phyloP scores from a whole-genome alignment of 2,329 filamentous ascomycete species.

The Pseudogymnoascus sp. region DNA sequence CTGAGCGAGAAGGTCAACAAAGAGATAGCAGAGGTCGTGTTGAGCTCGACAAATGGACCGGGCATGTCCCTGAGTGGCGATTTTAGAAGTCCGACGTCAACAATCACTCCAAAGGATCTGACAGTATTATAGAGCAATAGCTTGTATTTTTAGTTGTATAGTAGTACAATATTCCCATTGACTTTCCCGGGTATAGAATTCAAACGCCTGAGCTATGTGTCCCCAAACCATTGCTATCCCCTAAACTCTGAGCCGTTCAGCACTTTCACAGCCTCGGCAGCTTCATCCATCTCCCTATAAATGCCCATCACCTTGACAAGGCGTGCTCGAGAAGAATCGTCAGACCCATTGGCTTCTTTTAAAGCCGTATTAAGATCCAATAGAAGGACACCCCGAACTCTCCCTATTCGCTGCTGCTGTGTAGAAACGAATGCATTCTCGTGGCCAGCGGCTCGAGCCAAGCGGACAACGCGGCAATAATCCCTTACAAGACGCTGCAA shows the following conservation, averaged over 20 bases:
- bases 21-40: slow-evolving; percentile 66
- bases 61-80: slow-evolving; percentile 81
- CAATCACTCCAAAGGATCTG: slow-evolving; percentile 45
- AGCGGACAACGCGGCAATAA: slow-evolving; percentile 47
- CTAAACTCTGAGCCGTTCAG: slow-evolving; percentile 24
- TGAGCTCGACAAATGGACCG: slow-evolving; percentile 81
- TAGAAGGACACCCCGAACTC: slow-evolving; percentile 54
- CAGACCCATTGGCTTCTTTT: slow-evolving; percentile 43
- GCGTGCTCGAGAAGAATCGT: slow-evolving; percentile 33
- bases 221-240: slow-evolving; percentile 21
- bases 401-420: slow-evolving; percentile 47
- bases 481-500: slow-evolving; percentile 50
- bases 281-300: slow-evolving; percentile 55
- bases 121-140: slow-evolving; percentile 46
- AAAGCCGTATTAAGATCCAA: slow-evolving; percentile 58
- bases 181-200: slow-evolving; percentile 27
- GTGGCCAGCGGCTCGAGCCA: slow-evolving; percentile 43
- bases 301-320: slow-evolving; percentile 50
- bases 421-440: slow-evolving; percentile 56
- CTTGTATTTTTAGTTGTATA: slow-evolving; percentile 23
- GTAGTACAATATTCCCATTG: slow-evolving; percentile 27
- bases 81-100: slow-evolving; percentile 56
- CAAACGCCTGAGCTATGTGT: slow-evolving; percentile 41
- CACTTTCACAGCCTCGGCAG: slow-evolving; percentile 49
- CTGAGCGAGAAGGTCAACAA: slow-evolving; percentile 60